Conservation (phyloP, 306 rosid genomes). For the Casuarina cunninghamiana region DNA sequence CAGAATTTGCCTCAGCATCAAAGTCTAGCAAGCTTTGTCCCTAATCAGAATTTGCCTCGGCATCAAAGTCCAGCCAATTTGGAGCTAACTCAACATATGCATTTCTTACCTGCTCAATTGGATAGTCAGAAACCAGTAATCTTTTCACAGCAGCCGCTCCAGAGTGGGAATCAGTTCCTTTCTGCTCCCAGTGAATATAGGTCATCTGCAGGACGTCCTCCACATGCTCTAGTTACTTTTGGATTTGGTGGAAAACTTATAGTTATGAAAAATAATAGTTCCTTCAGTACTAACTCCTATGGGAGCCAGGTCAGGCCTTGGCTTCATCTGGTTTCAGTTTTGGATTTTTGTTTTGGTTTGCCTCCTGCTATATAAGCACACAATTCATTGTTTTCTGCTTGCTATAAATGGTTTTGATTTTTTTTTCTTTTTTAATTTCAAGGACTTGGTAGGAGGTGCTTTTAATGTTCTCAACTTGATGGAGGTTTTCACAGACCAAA, state of each 20-base stretch:
- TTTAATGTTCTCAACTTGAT: constrained; percentile 70
- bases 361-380: neutral
- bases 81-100: constrained; percentile 38
- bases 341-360: constrained; percentile 25
- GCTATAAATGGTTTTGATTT: neutral
- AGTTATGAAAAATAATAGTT: constrained; percentile 66
- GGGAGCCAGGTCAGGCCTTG: constrained; percentile 69
- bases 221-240: constrained; percentile 81
- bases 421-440: constrained; percentile 26
- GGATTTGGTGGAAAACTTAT: constrained; percentile 96
- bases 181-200: constrained; percentile 54
- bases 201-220: constrained; percentile 87
- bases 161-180: constrained; percentile 49
- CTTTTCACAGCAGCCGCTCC: constrained; percentile 53
- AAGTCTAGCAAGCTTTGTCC: constrained; percentile 49
- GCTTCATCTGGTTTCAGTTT: constrained; percentile 26
- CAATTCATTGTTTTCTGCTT: neutral
- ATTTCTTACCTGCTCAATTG: constrained; percentile 45
- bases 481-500: constrained; percentile 61
- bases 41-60: constrained; percentile 40
- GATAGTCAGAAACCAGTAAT: constrained; percentile 46
- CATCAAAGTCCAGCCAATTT: constrained; percentile 50
- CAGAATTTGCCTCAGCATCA: constrained; percentile 46
- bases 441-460: constrained; percentile 64
- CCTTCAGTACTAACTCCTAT: constrained; percentile 41